phyloP scores from a whole-genome alignment of 1,284 basidiomycete species.

The Marasmius oreades region DNA sequence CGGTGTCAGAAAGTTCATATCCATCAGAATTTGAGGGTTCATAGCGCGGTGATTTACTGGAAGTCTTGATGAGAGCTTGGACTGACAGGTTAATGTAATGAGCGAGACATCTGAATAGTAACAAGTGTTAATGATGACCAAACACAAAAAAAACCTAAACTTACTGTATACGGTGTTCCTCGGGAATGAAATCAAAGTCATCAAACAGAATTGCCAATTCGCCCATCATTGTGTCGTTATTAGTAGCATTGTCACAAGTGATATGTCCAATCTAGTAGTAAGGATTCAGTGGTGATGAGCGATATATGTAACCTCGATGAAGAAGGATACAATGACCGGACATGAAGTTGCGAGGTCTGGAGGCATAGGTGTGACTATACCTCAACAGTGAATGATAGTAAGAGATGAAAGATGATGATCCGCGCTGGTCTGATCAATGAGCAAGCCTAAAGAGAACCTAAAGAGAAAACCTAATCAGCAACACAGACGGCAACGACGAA shows the following conservation, averaged over 20 bases:
- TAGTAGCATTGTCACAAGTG: constrained; percentile 32
- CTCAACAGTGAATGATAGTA: no score
- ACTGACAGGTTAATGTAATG: constrained; percentile 36
- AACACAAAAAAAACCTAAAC: constrained; percentile 4
- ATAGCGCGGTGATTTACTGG: constrained; percentile 29
- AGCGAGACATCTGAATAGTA: constrained; percentile 28
- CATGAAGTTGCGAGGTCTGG: no score
- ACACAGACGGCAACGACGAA: no score
- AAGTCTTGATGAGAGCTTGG: constrained; percentile 28
- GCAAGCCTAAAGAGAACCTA: no score
- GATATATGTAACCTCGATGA: no score
- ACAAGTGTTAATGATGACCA: background rate
- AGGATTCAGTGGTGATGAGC: no score
- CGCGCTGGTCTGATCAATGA: no score
- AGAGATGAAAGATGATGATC: no score
- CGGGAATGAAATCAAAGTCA: constrained; percentile 13
- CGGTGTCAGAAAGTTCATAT: constrained; percentile 9
- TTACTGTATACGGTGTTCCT: constrained; percentile 21
- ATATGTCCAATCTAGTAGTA: constrained; percentile 29
- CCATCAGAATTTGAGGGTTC: constrained; percentile 19
- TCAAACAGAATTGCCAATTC: constrained; percentile 11
- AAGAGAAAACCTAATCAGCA: no score
- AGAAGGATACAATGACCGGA: no score
- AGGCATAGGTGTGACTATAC: no score
- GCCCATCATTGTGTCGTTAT: constrained; percentile 32